Evolutionary conservation across 208 protist species (phyloP).

Genomic region (Porcisia hertigi): DNA sequence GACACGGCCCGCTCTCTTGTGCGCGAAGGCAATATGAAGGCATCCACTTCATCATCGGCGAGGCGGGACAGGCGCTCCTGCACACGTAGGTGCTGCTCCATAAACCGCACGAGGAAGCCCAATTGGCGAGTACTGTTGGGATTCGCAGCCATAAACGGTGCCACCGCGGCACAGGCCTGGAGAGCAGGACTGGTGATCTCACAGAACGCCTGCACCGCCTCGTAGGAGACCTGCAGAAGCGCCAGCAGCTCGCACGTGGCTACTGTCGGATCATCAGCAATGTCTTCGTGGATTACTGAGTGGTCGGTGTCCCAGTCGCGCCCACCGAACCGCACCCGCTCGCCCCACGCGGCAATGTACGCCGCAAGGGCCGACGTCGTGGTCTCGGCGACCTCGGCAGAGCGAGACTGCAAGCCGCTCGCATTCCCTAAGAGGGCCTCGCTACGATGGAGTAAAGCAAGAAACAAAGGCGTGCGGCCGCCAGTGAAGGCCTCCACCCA

Average conservation of each 20-base stretch:
- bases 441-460: conserved; percentile 53
- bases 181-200: conserved; percentile 3
- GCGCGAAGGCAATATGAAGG: conserved; percentile 1
- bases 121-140: conserved; percentile 19
- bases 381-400: conserved; percentile 9
- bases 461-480: conserved; percentile 24
- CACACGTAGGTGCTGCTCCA: conserved; percentile 66
- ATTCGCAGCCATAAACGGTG: conserved; percentile 34
- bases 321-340: conserved; percentile 20
- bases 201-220: conserved; percentile 19
- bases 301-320: background rate
- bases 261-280: background rate
- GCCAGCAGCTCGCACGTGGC: conserved; percentile 10
- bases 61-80: conserved; percentile 44
- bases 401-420: conserved; percentile 9
- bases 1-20: background rate
- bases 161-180: conserved; percentile 16
- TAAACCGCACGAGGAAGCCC: conserved; percentile 60
- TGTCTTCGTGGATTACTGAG: background rate
- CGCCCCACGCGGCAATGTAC: conserved; percentile 17
- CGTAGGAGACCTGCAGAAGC: conserved; percentile 13
- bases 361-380: conserved; percentile 10
- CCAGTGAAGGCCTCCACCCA: conserved; percentile 12
- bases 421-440: conserved; percentile 25
- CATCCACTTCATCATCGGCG: conserved; percentile 27